Conservation (phyloP, 305 asterid genomes). For the Rubia balearica region DNA sequence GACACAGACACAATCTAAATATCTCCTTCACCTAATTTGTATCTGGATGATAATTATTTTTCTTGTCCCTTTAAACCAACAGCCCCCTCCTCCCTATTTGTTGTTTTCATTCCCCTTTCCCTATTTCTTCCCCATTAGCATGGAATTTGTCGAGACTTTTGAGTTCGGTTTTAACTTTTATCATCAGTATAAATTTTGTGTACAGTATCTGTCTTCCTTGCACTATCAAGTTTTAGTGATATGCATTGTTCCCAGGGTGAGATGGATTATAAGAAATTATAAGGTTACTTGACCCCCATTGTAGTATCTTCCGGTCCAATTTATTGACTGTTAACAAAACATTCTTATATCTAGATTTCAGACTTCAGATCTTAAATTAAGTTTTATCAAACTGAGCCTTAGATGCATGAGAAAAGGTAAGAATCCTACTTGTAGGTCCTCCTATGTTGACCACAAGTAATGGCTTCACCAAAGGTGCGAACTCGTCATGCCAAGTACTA, state of each 20-base stretch:
- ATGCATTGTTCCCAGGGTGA: too few relatives aligned
- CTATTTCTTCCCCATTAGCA: background rate
- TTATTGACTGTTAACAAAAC: too few relatives aligned
- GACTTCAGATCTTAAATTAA: too few relatives aligned
- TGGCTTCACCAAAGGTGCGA: slow-evolving; percentile 85
- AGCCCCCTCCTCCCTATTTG: background rate
- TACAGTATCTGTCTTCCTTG: too few relatives aligned
- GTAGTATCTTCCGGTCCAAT: too few relatives aligned
- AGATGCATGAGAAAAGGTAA: slow-evolving; percentile 16
- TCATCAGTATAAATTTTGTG: too few relatives aligned
- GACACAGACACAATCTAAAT: background rate
- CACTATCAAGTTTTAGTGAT: too few relatives aligned
- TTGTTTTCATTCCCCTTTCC: background rate
- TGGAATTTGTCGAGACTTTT: background rate
- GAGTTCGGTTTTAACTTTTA: too few relatives aligned
- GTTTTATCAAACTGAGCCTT: background rate
- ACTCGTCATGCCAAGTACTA: slow-evolving; percentile 80
- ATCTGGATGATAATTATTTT: too few relatives aligned
- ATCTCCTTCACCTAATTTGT: background rate
- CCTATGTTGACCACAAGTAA: slow-evolving; percentile 90
- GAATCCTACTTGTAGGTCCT: slow-evolving; percentile 79
- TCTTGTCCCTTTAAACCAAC: background rate
- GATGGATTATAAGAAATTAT: too few relatives aligned
- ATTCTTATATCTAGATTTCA: too few relatives aligned
- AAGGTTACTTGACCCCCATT: too few relatives aligned